Evolutionary conservation across 2,329 filamentous ascomycete genomes (phyloP).

Genomic region (Exophiala viscosa): DNA sequence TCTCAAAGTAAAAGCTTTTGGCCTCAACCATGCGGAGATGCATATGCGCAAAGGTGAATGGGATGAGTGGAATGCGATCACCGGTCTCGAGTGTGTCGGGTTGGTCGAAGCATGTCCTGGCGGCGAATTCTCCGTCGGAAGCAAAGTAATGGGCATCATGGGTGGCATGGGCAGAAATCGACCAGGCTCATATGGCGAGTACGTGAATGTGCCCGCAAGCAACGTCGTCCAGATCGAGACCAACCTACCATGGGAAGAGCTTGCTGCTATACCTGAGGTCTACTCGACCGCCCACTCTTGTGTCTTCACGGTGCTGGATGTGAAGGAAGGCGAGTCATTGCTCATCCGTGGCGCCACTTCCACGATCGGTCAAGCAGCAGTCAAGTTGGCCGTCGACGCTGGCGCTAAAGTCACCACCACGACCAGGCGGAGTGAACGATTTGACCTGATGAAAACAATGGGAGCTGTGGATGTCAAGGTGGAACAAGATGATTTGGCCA

Average conservation of each 20-base stretch:
- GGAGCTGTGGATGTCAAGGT: constrained; percentile 31
- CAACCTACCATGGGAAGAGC: constrained; percentile 36
- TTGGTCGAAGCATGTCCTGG: constrained; percentile 36
- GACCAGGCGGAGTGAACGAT: constrained; percentile 34
- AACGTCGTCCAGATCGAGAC: constrained; percentile 35
- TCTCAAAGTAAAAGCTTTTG: constrained; percentile 41
- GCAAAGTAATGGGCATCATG: constrained; percentile 40
- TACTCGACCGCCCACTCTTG: constrained; percentile 42
- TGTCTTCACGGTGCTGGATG: constrained; percentile 37
- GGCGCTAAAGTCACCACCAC: constrained; percentile 41
- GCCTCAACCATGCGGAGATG: constrained; percentile 46
- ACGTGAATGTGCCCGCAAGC: constrained; percentile 32
- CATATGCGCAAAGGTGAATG: constrained; percentile 44
- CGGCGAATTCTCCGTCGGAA: constrained; percentile 34
- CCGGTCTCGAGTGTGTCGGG: constrained; percentile 41
- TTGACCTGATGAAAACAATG: constrained; percentile 30
- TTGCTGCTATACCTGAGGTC: constrained; percentile 41
- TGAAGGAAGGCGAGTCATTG: constrained; percentile 35
- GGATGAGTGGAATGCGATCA: constrained; percentile 27
- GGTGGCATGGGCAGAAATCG: constrained; percentile 42
- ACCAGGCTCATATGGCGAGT: constrained; percentile 42
- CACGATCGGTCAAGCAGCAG: constrained; percentile 40
- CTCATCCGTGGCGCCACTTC: constrained; percentile 43
- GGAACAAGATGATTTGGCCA: constrained; percentile 28
- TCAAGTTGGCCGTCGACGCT: constrained; percentile 36